Evolutionary conservation across 73 alveolate genomes (phyloP).

Genomic region (Tetrahymena thermophila): DNA sequence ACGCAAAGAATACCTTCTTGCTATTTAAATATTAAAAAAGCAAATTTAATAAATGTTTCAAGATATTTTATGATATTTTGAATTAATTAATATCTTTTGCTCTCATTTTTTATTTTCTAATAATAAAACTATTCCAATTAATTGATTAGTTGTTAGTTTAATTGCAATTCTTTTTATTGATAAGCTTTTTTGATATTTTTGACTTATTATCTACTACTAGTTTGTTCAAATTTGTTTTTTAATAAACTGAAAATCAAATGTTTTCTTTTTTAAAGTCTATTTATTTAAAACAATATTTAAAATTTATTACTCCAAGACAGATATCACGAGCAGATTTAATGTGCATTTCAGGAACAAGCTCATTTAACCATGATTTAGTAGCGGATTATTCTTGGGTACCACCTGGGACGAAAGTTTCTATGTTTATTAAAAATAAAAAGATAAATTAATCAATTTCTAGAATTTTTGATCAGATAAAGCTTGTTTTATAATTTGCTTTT

Average conservation of each 20-base stretch:
- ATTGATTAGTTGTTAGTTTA: no score
- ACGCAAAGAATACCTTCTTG: slow-evolving; percentile 50
- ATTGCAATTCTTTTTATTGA: no score
- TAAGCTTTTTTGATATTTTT: no score
- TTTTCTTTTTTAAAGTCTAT: no score
- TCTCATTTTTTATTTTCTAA: no score
- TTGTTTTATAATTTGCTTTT: no score
- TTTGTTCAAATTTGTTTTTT: no score
- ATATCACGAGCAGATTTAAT: slow-evolving; percentile 82
- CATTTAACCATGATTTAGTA: slow-evolving; percentile 87
- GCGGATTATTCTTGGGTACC: slow-evolving; percentile 81
- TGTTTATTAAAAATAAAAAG: not conserved
- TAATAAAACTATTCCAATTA: no score
- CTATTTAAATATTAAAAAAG: not conserved
- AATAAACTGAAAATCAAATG: not conserved
- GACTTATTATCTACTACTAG: no score
- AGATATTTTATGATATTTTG: no score
- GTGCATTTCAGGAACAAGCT: slow-evolving; percentile 76
- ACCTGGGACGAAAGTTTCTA: slow-evolving; percentile 92
- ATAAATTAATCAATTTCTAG: not conserved
- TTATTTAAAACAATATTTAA: not conserved
- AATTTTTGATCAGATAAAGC: not conserved
- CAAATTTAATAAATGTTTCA: no score
- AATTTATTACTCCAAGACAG: slow-evolving; percentile 66
- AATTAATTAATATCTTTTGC: not conserved